These are phyloP conservation scores for Paracoccidioides brasiliensis DNA, from an alignment of 2,329 filamentous ascomycete species.

Conservation along the genomic window DNA sequence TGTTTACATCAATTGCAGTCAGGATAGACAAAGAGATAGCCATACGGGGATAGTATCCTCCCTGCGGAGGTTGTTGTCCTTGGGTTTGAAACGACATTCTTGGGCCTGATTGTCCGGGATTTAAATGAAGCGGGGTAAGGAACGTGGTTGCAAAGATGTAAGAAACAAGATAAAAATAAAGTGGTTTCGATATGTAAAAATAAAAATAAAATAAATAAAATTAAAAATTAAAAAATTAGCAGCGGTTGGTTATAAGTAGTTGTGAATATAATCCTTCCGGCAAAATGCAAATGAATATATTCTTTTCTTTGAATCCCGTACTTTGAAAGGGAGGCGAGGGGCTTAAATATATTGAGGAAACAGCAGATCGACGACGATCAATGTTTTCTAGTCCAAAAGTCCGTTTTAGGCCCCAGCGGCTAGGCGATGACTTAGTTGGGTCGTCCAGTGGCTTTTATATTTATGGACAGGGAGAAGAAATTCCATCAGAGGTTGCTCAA, in stretches of 20 bases:
- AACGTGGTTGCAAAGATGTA: too few relatives aligned
- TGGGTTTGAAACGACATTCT: not conserved
- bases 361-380: not conserved
- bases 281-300: too few relatives aligned
- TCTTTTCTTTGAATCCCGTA: too few relatives aligned
- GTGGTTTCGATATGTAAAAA: not conserved
- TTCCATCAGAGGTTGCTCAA: not conserved
- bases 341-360: not conserved
- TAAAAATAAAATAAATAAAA: not conserved
- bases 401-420: not conserved
- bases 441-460: not conserved
- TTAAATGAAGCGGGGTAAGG: not conserved
- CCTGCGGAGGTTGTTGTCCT: constrained; percentile 7
- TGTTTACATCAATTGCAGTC: not conserved
- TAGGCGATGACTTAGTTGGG: not conserved
- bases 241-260: too few relatives aligned
- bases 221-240: not conserved
- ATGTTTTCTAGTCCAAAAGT: not conserved
- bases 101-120: not conserved
- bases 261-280: too few relatives aligned
- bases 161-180: not conserved
- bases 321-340: not conserved
- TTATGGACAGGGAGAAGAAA: not conserved
- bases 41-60: constrained; percentile 19
- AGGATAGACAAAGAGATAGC: not conserved